Base-by-base conservation (phyloP, 2,329 filamentous ascomycete species). In the Calycina marina region DNA sequence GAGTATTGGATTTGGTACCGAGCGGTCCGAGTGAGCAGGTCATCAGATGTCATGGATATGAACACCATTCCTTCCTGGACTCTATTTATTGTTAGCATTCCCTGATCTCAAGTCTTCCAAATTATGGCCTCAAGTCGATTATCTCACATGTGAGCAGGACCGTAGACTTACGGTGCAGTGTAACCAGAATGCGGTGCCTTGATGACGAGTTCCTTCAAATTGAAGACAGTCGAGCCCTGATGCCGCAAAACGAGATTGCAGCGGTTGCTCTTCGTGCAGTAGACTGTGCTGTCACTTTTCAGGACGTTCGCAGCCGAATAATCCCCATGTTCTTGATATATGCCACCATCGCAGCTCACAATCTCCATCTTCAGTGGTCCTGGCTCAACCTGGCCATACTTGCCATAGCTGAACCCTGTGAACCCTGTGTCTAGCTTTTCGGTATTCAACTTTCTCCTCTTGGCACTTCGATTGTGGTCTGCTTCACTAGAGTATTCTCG, bases 1-100 rank as follows among this genome's bases (percentile, higher is more conserved):
- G 49, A 50, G 25, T 79, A 83, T 44, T 77, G 71, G 15, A 88
- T 76, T 43, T 82, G 72, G 51, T 88, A 88, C 38, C 74, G 67
- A 5, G 78, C 69, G 8, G 83, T 90, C 36, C 77, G 68, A 13
- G 64, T 69, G 26, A 90, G 58, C 1, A 90, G 60, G 38, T 90
- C 77, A 43, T 92, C 75, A 22, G 76, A 70, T 25, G 74, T 69
- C 86, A 94, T 93, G 28, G 82, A 72, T 16, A 96, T 68, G 50
- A 94, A 94, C 1, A 96, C 71, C 67, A 94, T 77, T 27, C 90
- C 88, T 65, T 93, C 81, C 56, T 88, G 77, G 32, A 93, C 77
- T 33, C 82, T 88, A 14, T 2, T 25, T 17, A 51, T 35, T 15
- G 26, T 50, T 43, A 48, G 39, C 31, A 35, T 33, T 25, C 10